Percentiles rank a stretch among this genome's conserved stretches.
Conservation (phyloP, 805 yeast genomes). For the Cyberlindnera amylophila region DNA sequence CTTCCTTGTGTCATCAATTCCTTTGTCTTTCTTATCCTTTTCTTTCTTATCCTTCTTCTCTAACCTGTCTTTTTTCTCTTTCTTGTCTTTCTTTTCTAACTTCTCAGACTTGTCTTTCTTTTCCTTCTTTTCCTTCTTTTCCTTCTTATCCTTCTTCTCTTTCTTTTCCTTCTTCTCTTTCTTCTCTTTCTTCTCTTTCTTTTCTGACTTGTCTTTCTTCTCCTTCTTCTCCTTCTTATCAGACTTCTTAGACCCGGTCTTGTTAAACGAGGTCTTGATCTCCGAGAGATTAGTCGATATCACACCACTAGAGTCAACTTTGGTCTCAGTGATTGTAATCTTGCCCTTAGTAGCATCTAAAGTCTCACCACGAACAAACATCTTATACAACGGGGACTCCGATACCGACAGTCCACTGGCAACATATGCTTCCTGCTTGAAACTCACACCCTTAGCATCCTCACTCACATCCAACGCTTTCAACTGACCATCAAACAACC, state of each 20-base stretch:
- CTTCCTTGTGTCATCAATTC: slow-evolving; percentile 11
- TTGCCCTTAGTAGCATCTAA: slow-evolving; percentile 68
- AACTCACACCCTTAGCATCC: slow-evolving; percentile 37
- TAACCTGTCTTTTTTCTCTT: slow-evolving; percentile 3
- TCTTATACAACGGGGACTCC: slow-evolving; percentile 70
- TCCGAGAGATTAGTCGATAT: slow-evolving; percentile 6
- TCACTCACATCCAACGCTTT: slow-evolving; percentile 62
- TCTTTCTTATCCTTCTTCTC: slow-evolving; percentile 8
- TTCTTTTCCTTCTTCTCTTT: slow-evolving; percentile 21
- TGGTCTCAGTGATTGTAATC: slow-evolving; percentile 20
- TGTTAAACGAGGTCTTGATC: slow-evolving; percentile 17
- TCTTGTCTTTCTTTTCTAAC: slow-evolving; percentile 19
- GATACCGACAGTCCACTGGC: slow-evolving; percentile 45
- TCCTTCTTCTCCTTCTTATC: slow-evolving; percentile 17
- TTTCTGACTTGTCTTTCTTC: slow-evolving; percentile 23
- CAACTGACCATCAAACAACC: slow-evolving; percentile 88
- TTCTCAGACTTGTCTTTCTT: slow-evolving; percentile 28
- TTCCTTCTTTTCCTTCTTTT: slow-evolving; percentile 27
- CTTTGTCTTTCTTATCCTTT: slow-evolving; percentile 32
- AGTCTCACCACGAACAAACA: slow-evolving; percentile 88
- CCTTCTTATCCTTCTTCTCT: slow-evolving; percentile 7
- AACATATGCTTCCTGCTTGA: slow-evolving; percentile 50
- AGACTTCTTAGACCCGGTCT: slow-evolving; percentile 7
- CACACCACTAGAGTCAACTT: not conserved
- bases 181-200: slow-evolving; percentile 25